Evolutionary conservation across 306 rosid species (phyloP).

Genomic region (Carpinus viminea): DNA sequence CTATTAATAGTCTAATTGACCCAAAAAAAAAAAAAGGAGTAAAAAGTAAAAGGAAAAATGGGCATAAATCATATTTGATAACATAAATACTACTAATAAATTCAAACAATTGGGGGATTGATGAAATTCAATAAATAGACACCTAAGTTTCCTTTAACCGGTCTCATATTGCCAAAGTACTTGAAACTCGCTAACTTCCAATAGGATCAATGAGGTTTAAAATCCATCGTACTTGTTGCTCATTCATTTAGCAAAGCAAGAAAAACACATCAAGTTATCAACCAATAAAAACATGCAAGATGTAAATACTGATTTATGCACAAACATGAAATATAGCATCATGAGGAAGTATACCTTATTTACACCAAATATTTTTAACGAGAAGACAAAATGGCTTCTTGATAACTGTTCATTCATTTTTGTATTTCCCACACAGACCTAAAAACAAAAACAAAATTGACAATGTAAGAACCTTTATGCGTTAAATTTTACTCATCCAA

Average conservation of each 20-base stretch:
- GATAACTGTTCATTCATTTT: conserved; percentile 96
- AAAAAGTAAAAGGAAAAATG: background rate
- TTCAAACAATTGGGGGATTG: background rate
- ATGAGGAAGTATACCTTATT: conserved; percentile 58
- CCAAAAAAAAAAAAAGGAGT: conserved; percentile 2
- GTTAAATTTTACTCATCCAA: background rate
- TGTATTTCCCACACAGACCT: conserved; percentile 93
- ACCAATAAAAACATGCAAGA: conserved; percentile 5
- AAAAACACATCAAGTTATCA: conserved; percentile 4
- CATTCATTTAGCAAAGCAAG: conserved; percentile 57
- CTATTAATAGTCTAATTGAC: conserved; percentile 84
- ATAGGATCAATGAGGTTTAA: conserved; percentile 89
- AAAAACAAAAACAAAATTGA: background rate
- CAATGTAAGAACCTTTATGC: conserved; percentile 20
- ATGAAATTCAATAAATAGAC: conserved; percentile 14
- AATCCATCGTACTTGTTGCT: conserved; percentile 93
- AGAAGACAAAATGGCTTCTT: conserved; percentile 91
- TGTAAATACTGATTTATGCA: background rate
- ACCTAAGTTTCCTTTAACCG: conserved; percentile 98
- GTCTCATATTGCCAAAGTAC: conserved; percentile 93
- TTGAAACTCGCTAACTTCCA: conserved; percentile 92
- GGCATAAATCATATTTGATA: conserved; percentile 16
- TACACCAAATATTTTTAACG: conserved; percentile 75
- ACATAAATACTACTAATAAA: background rate
- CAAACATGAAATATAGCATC: background rate